These are phyloP conservation scores for Penicillium ucsense DNA, from an alignment of 495 filamentous ascomycete species.

Conservation along the genomic window DNA sequence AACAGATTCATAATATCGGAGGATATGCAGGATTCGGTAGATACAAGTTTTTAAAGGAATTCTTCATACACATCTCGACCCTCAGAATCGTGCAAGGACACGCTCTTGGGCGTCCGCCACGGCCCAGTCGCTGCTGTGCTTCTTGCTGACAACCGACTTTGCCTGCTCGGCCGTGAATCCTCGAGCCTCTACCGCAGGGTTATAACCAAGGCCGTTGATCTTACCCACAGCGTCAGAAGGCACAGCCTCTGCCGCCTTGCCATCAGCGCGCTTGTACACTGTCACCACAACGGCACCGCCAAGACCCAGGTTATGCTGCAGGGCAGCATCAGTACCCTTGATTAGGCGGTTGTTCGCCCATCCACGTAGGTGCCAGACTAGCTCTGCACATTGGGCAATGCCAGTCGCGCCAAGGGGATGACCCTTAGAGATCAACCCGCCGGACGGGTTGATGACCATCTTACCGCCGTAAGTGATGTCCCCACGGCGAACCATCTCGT, in stretches of 20 bases:
- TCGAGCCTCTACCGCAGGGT: conserved; percentile 82
- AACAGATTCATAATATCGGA: not conserved
- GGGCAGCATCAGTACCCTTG: conserved; percentile 52
- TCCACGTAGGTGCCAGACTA: conserved; percentile 91
- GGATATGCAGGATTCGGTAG: conserved; percentile 12
- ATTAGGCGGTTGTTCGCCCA: conserved; percentile 90
- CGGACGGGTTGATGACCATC: conserved; percentile 83
- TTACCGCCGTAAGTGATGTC: conserved; percentile 91
- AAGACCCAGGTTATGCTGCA: conserved; percentile 92
- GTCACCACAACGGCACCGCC: conserved; percentile 89
- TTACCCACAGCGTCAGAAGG: conserved; percentile 49
- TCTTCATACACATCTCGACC: not conserved
- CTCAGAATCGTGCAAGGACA: conserved; percentile 53
- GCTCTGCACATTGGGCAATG: conserved; percentile 87
- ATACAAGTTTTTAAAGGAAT: conserved; percentile 6
- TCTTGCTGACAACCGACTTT: conserved; percentile 60
- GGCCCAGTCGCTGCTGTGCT: conserved; percentile 58
- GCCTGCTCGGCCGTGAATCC: conserved; percentile 74
- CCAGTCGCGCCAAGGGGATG: conserved; percentile 92
- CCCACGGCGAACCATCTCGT: conserved; percentile 79
- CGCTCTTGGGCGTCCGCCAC: conserved; percentile 62
- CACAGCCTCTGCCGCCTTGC: conserved; percentile 47
- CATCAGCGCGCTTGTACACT: conserved; percentile 83
- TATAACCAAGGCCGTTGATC: conserved; percentile 69
- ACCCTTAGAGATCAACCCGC: conserved; percentile 91